Conservation (phyloP, 73 alveolate species). For the Paramecium caudatum region DNA sequence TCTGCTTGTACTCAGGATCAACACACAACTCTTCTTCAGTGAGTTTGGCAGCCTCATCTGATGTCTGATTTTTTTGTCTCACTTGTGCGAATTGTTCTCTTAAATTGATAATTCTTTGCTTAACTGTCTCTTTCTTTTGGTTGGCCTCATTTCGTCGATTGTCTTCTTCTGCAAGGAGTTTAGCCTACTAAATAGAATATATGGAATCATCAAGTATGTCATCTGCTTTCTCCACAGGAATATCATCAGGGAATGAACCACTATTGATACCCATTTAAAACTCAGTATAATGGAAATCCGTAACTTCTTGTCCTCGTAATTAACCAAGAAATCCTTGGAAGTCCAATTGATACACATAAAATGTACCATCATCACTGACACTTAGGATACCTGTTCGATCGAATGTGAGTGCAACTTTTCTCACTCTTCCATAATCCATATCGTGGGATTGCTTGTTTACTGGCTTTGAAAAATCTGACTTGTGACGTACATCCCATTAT, state of each 20-base stretch:
- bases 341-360: conserved; percentile 83
- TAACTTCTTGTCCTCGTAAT: conserved; percentile 82
- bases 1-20: conserved; percentile 89
- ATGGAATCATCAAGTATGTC: conserved; percentile 52
- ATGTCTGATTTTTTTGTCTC: conserved; percentile 66
- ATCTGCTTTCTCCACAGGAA: conserved; percentile 77
- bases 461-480: conserved; percentile 74
- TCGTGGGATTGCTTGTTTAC: conserved; percentile 87
- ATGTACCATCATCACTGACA: conserved; percentile 90
- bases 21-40: conserved; percentile 87
- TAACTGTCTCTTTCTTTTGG: conserved; percentile 88
- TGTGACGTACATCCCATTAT: conserved; percentile 78
- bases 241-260: conserved; percentile 74
- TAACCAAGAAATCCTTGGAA: conserved; percentile 72
- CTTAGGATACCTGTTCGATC: conserved; percentile 81
- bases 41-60: conserved; percentile 79
- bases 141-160: conserved; percentile 89
- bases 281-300: conserved; percentile 76
- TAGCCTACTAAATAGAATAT: conserved; percentile 81
- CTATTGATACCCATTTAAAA: conserved; percentile 74
- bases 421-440: conserved; percentile 81
- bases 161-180: conserved; percentile 92
- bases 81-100: conserved; percentile 83
- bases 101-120: conserved; percentile 79
- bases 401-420: conserved; percentile 79